These are phyloP conservation scores for Huntiella abstrusa DNA, from an alignment of 2,329 filamentous ascomycete genomes.

Conservation along the genomic window DNA sequence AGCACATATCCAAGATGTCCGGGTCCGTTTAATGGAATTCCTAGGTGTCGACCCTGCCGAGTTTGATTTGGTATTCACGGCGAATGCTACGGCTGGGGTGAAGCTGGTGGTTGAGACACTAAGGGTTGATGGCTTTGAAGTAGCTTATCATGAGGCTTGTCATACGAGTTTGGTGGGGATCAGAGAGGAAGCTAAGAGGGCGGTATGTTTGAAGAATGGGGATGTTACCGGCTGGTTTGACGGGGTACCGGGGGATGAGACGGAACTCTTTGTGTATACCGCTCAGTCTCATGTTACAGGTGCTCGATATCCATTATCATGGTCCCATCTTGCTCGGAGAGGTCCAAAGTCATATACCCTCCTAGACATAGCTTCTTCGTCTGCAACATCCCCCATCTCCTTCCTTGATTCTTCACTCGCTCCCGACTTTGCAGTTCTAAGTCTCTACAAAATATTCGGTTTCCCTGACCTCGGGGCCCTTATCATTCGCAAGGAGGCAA, in stretches of 20 bases:
- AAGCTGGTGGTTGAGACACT: constrained; percentile 42
- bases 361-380: constrained; percentile 43
- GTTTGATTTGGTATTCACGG: constrained; percentile 42
- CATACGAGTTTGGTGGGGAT: constrained; percentile 51
- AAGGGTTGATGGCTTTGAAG: constrained; percentile 31
- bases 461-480: constrained; percentile 46
- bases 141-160: constrained; percentile 40
- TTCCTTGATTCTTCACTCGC: constrained; percentile 27
- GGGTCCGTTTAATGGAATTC: constrained; percentile 34
- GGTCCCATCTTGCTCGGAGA: constrained; percentile 25
- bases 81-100: constrained; percentile 43
- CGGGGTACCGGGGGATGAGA: constrained; percentile 15
- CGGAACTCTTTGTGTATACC: constrained; percentile 40
- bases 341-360: constrained; percentile 25
- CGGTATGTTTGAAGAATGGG: constrained; percentile 42
- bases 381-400: constrained; percentile 40
- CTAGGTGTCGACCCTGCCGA: constrained; percentile 38
- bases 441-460: constrained; percentile 49
- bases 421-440: constrained; percentile 42
- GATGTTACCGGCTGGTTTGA: constrained; percentile 27
- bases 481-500: constrained; percentile 35
- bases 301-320: constrained; percentile 37
- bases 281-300: constrained; percentile 56
- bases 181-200: constrained; percentile 34
- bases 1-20: constrained; percentile 35